phyloP scores from a whole-genome alignment of 129 eudicot species.

The Cynara cardunculus region DNA sequence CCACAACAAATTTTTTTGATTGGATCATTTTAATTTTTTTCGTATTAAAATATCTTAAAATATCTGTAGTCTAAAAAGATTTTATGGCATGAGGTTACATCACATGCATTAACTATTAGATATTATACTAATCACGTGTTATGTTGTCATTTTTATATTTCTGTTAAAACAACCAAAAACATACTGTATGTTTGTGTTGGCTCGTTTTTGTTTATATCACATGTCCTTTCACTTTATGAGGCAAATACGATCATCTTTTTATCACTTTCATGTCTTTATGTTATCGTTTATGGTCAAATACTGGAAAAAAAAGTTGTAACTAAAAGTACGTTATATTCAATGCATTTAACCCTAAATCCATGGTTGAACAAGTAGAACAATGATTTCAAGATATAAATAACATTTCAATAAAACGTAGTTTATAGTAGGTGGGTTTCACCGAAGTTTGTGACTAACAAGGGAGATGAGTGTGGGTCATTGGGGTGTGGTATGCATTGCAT shows the following conservation, averaged over 20 bases:
- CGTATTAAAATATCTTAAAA: too few relatives aligned
- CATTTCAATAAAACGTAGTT: too few relatives aligned
- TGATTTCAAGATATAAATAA: too few relatives aligned
- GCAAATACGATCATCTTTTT: neutral
- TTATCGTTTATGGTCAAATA: neutral
- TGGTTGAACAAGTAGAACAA: neutral
- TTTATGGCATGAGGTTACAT: neutral
- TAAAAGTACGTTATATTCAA: neutral
- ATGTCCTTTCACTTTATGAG: neutral
- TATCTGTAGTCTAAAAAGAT: too few relatives aligned
- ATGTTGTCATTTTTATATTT: neutral
- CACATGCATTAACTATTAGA: neutral
- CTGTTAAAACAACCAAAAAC: neutral
- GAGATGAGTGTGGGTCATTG: too few relatives aligned
- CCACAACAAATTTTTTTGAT: too few relatives aligned
- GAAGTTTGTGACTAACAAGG: neutral
- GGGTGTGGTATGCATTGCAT: too few relatives aligned
- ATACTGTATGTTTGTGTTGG: neutral
- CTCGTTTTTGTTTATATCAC: neutral
- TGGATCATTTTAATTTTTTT: too few relatives aligned
- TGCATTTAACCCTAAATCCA: neutral
- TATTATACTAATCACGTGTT: neutral
- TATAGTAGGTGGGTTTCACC: neutral
- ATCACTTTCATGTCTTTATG: neutral
- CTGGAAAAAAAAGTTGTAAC: neutral